phyloP scores from a whole-genome alignment of 192 early-diverging fungal genomes.

The Neocallimastix lanati region DNA sequence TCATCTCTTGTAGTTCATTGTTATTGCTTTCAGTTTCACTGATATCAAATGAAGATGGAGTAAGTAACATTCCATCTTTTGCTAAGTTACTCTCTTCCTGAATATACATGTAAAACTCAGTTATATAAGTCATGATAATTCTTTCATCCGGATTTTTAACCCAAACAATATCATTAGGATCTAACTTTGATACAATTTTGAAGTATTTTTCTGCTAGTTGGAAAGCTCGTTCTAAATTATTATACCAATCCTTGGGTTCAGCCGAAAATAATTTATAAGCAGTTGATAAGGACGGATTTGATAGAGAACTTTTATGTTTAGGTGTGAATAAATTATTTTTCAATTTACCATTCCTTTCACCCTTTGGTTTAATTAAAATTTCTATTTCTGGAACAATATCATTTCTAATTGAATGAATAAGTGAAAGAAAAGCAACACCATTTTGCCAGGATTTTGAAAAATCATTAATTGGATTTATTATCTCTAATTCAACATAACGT shows the following conservation, averaged over 20 bases:
- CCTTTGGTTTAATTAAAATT: background rate
- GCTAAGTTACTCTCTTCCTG: background rate
- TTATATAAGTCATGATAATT: constrained; percentile 14
- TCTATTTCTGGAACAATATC: constrained; percentile 5
- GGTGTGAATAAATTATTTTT: background rate
- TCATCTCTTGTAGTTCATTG: background rate
- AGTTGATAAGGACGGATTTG: background rate
- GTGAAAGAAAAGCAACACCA: constrained; percentile 9
- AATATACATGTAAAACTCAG: background rate
- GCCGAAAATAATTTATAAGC: background rate
- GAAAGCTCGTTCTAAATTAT: constrained; percentile 8
- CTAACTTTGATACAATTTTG: constrained; percentile 5
- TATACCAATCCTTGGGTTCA: constrained; percentile 9
- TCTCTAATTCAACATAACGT: constrained; percentile 8
- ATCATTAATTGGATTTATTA: background rate
- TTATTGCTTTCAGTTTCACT: background rate
- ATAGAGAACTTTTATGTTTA: background rate
- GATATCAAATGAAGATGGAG: background rate
- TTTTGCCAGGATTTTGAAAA: constrained; percentile 11
- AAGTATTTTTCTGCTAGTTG: constrained; percentile 8
- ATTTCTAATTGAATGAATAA: constrained; percentile 6
- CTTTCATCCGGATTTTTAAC: constrained; percentile 10
- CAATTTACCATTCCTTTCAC: background rate
- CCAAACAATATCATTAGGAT: constrained; percentile 8
- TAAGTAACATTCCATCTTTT: background rate